A percentile compares a stretch with the other conserved stretches of the same genome.
These are phyloP conservation scores for Pharnaceum exiguum DNA, from an alignment of 148 eudicot species.

Conservation along the genomic window DNA sequence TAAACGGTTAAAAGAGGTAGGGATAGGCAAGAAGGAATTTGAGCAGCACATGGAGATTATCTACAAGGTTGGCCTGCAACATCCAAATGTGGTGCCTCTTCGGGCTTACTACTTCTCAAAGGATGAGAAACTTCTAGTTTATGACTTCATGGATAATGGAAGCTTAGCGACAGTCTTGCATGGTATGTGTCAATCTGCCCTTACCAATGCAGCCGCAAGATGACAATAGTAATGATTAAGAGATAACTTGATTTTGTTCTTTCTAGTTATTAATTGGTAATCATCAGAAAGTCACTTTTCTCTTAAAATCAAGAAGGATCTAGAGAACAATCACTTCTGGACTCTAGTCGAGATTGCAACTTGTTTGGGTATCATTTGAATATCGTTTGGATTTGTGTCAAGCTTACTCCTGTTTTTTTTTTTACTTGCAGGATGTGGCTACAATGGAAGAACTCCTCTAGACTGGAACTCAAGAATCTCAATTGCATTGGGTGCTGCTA, in stretches of 20 bases:
- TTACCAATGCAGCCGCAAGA: no score
- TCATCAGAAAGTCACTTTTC: not conserved
- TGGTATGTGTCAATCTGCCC: slow-evolving; percentile 38
- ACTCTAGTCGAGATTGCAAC: no score
- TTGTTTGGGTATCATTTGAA: not conserved
- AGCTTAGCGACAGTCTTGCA: slow-evolving; percentile 81
- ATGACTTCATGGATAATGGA: slow-evolving; percentile 56
- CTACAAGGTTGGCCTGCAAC: slow-evolving; percentile 51
- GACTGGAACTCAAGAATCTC: slow-evolving; percentile 74
- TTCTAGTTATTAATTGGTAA: no score
- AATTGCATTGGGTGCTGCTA: slow-evolving; percentile 68
- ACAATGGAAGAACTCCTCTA: slow-evolving; percentile 47
- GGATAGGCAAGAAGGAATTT: slow-evolving; percentile 72
- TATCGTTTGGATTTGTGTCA: not conserved
- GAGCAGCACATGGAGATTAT: slow-evolving; percentile 85
- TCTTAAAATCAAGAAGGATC: not conserved
- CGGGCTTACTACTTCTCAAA: slow-evolving; percentile 89
- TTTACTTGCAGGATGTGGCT: slow-evolving; percentile 49
- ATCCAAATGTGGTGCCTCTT: slow-evolving; percentile 59
- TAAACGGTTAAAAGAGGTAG: slow-evolving; percentile 77
- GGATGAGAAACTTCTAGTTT: slow-evolving; percentile 91
- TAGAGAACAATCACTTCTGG: no score
- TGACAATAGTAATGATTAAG: no score
- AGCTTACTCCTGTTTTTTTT: not conserved
- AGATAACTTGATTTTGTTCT: no score